Percentiles rank a stretch among this genome's conserved stretches.
Evolutionary conservation across 2,329 filamentous ascomycete species (phyloP).

Genomic region (Ascochyta lentis): DNA sequence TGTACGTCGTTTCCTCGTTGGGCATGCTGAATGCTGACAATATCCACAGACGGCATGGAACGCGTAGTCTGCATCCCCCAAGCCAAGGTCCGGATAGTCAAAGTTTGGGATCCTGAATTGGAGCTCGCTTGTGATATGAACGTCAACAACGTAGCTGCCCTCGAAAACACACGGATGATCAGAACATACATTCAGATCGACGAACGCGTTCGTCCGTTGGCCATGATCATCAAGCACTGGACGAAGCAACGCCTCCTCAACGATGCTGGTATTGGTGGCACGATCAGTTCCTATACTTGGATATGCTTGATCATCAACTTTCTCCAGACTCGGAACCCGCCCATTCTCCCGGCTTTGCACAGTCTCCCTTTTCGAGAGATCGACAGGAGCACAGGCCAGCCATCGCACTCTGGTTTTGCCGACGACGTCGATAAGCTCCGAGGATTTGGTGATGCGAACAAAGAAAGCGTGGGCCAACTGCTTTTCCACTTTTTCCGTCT

Average conservation of each 20-base stretch:
- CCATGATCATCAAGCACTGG: slow-evolving; percentile 99
- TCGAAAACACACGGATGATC: slow-evolving; percentile 98
- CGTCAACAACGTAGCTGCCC: slow-evolving; percentile 92
- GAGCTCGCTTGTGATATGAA: slow-evolving; percentile 95
- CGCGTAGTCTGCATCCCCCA: slow-evolving; percentile 93
- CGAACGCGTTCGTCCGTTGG: slow-evolving; percentile 84
- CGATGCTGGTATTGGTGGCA: slow-evolving; percentile 92
- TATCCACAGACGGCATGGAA: slow-evolving; percentile 84
- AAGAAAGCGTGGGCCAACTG: slow-evolving; percentile 81
- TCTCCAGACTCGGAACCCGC: slow-evolving; percentile 83
- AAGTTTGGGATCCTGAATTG: slow-evolving; percentile 96
- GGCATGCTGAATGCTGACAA: slow-evolving; percentile 27
- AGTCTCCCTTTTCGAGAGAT: slow-evolving; percentile 70
- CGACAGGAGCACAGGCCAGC: slow-evolving; percentile 66
- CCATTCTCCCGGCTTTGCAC: slow-evolving; percentile 85
- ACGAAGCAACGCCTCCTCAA: slow-evolving; percentile 91
- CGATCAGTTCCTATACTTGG: slow-evolving; percentile 98
- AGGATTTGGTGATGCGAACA: slow-evolving; percentile 79
- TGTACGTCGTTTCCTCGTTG: slow-evolving; percentile 63
- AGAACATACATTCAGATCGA: slow-evolving; percentile 96
- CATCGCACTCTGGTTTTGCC: slow-evolving; percentile 74
- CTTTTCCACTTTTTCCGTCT: slow-evolving; percentile 95
- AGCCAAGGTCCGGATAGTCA: slow-evolving; percentile 97
- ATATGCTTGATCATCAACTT: slow-evolving; percentile 98
- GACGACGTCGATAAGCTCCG: slow-evolving; percentile 79